phyloP scores from a whole-genome alignment of 768 basidiomycete species.

The Lactarius evosmus region DNA sequence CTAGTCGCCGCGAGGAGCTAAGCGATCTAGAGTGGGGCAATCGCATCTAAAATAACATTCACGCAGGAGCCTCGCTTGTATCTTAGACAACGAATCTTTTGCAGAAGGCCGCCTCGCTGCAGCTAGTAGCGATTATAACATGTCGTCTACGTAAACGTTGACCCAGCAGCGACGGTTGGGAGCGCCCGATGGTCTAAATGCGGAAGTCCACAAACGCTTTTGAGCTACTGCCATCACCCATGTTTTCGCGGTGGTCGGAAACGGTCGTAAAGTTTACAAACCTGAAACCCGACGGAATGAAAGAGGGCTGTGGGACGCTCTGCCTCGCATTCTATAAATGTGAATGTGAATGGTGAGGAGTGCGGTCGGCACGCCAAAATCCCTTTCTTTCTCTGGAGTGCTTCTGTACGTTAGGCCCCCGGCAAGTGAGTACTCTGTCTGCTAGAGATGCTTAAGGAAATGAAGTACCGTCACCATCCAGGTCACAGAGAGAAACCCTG shows the following conservation, averaged over 20 bases:
- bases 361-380: slow-evolving; percentile 17
- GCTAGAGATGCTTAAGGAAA: slow-evolving; percentile 10
- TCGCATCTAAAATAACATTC: slow-evolving; percentile 12
- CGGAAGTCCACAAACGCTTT: slow-evolving; percentile 15
- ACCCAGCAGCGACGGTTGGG: slow-evolving; percentile 17
- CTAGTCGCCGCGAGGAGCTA: slow-evolving; percentile 7
- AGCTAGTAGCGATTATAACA: slow-evolving; percentile 23
- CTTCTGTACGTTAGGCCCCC: slow-evolving; percentile 8
- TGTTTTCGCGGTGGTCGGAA: slow-evolving; percentile 14
- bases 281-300: slow-evolving; percentile 17
- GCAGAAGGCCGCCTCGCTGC: slow-evolving; percentile 26
- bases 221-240: slow-evolving; percentile 11
- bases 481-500: not conserved
- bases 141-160: slow-evolving; percentile 24
- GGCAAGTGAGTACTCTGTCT: slow-evolving; percentile 18
- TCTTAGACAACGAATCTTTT: slow-evolving; percentile 21
- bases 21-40: slow-evolving; percentile 1
- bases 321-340: slow-evolving; percentile 24
- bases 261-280: slow-evolving; percentile 23
- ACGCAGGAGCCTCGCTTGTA: slow-evolving; percentile 16
- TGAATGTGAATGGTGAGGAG: slow-evolving; percentile 15
- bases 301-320: slow-evolving; percentile 16
- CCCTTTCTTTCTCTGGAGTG: slow-evolving; percentile 18
- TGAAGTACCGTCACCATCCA: slow-evolving; percentile 1
- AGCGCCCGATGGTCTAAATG: slow-evolving; percentile 14